These are phyloP conservation scores for Alectoria sarmentosa DNA, from an alignment of 495 filamentous ascomycete genomes.

Conservation along the genomic window DNA sequence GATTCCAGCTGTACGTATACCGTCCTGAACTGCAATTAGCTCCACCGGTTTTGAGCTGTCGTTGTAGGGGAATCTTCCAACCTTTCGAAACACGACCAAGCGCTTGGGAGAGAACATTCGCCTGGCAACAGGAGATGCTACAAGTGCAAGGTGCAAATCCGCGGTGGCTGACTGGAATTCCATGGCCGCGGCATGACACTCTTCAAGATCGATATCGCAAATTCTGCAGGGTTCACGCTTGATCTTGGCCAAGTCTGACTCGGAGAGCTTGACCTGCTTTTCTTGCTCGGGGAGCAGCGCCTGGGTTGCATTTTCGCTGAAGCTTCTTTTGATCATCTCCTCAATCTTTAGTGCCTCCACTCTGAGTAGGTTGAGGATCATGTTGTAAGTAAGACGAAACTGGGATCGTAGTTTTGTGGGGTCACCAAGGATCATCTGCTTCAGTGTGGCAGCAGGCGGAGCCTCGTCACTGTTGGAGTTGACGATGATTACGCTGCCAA, in stretches of 20 bases:
- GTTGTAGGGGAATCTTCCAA: constrained; percentile 26
- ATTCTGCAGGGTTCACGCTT: constrained; percentile 76
- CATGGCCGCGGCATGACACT: constrained; percentile 73
- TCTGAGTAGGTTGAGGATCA: constrained; percentile 93
- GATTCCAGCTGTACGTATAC: constrained; percentile 70
- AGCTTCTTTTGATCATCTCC: constrained; percentile 99
- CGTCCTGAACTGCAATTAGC: constrained; percentile 51
- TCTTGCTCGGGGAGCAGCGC: constrained; percentile 92
- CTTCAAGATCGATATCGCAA: constrained; percentile 71
- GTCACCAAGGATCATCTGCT: constrained; percentile 92
- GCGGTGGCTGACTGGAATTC: constrained; percentile 64
- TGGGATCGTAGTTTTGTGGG: constrained; percentile 93
- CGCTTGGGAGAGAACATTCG: constrained; percentile 67
- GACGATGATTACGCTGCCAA: constrained; percentile 91
- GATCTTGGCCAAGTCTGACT: constrained; percentile 83
- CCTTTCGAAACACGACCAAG: constrained; percentile 65
- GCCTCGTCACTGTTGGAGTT: constrained; percentile 78
- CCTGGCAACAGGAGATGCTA: constrained; percentile 69
- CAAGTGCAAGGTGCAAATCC: constrained; percentile 64
- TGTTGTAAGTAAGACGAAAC: constrained; percentile 96
- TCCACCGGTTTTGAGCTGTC: background rate
- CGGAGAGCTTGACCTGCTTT: constrained; percentile 85
- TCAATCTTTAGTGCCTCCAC: constrained; percentile 98
- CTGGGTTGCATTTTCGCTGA: constrained; percentile 98
- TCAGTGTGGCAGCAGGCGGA: constrained; percentile 69